Conservation (phyloP, 2,329 filamentous ascomycete genomes). For the Emergomyces orientalis region DNA sequence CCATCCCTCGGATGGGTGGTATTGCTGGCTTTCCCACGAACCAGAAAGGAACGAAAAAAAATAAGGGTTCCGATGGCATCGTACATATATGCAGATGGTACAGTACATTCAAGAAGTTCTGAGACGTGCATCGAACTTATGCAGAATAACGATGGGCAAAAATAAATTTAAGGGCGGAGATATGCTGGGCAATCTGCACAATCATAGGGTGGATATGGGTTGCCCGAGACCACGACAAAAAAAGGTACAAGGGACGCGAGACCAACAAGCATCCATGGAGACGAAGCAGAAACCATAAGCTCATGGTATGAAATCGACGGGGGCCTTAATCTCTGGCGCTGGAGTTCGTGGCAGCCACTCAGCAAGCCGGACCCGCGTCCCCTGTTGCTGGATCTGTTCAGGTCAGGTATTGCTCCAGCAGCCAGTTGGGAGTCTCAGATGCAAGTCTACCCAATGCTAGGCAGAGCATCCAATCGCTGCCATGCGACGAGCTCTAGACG, state of each 20-base stretch:
- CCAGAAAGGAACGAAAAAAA: neutral
- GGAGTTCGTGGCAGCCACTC: conserved; percentile 6
- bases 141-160: neutral
- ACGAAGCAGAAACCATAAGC: neutral
- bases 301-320: neutral
- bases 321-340: neutral
- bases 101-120: neutral
- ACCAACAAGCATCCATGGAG: neutral
- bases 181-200: neutral
- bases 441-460: conserved; percentile 19
- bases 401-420: neutral
- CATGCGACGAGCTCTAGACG: conserved; percentile 22
- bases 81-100: neutral
- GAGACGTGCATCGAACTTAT: conserved; percentile 1
- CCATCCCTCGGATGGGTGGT: neutral
- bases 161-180: neutral
- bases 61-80: neutral
- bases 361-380: neutral
- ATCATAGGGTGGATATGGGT: neutral
- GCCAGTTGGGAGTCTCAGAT: conserved; percentile 8
- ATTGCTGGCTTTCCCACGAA: neutral
- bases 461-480: conserved; percentile 28
- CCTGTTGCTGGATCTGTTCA: conserved; percentile 2
- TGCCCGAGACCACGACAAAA: neutral
- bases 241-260: neutral